Base-by-base conservation (phyloP, 306 rosid genomes). In the Cyamopsis tetragonoloba region DNA sequence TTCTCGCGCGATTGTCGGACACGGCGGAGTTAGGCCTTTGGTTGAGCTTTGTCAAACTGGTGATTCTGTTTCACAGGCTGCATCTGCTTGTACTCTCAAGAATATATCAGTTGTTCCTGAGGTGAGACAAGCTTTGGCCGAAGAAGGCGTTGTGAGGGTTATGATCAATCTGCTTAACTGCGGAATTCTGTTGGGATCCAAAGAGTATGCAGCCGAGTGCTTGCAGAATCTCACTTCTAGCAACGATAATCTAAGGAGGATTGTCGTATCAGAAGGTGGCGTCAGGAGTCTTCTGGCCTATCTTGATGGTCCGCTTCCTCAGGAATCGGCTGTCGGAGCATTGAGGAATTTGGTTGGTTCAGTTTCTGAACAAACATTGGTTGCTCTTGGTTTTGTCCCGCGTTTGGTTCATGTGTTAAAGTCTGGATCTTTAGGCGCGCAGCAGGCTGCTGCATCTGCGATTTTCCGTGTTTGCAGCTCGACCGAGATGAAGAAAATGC, bases 181-280 rank as follows among this genome's bases (percentile, higher is more conserved):
- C 13, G 96, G 98, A 60, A 81, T 93, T 59, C 23, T 93, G 26
- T 65, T 88, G 37, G 93, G 85, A 10, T 81, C 96, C 8, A 93
- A 84, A 77, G 91, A 88, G 78, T 80, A 81, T 35, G 98, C 98
- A 0, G 93, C 98, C 0, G 98, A 93, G 43, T 93, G 96, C 73
- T 72, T 93, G 80, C 93, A 82, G 71, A 89, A 89, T 23, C 93
- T 93, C 79, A 86, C 96, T 39, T 81, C 93, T 15, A 77, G 89
- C 84, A 89, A 85, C 27, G 96, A 89, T 56, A 86, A 75, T 74
- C 74, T 93, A 4, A 73, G 83, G 62, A 81, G 78, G 79, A 77
- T 73, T 20, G 91, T 93, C 4, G 50, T 93, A 46, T 74, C 88
- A 5, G 96, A 89, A 77, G 98, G 98, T 4, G 98, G 98, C 17